Conservation (phyloP, 176 grass and related monocot species). For the Musa itinerans region DNA sequence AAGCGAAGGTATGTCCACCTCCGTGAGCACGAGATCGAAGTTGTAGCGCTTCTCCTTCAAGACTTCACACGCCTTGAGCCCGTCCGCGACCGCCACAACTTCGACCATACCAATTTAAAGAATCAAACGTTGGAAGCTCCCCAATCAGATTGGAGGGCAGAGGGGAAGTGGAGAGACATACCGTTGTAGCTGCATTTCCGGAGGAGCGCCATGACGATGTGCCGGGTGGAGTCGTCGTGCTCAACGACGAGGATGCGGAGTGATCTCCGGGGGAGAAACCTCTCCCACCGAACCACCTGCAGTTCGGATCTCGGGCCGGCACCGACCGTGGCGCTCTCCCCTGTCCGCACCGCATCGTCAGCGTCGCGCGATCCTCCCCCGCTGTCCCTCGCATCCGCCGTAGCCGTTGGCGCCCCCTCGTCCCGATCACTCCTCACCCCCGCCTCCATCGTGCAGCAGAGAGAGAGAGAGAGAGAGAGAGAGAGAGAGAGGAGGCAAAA, state of each 20-base stretch:
- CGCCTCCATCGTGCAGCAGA: background rate
- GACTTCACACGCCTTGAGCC: constrained; percentile 85
- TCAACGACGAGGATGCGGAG: constrained; percentile 86
- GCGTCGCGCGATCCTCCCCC: no score
- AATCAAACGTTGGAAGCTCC: background rate
- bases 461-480: no score
- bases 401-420: background rate
- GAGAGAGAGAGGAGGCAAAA: background rate
- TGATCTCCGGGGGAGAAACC: constrained; percentile 65
- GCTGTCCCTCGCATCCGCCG: background rate
- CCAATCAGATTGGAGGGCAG: background rate
- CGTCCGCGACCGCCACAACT: constrained; percentile 73
- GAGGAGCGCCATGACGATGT: constrained; percentile 86
- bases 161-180: constrained; percentile 9
- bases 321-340: background rate
- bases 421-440: background rate
- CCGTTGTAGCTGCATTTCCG: constrained; percentile 94
- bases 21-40: constrained; percentile 92
- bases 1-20: constrained; percentile 83
- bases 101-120: background rate
- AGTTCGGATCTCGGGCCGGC: background rate
- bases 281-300: constrained; percentile 54
- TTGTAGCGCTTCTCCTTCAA: constrained; percentile 55
- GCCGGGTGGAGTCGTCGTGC: constrained; percentile 87
- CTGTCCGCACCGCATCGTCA: no score